Evolutionary conservation across 1,139 yeast genomes (phyloP).

Genomic region (Diutina neorugosa): DNA sequence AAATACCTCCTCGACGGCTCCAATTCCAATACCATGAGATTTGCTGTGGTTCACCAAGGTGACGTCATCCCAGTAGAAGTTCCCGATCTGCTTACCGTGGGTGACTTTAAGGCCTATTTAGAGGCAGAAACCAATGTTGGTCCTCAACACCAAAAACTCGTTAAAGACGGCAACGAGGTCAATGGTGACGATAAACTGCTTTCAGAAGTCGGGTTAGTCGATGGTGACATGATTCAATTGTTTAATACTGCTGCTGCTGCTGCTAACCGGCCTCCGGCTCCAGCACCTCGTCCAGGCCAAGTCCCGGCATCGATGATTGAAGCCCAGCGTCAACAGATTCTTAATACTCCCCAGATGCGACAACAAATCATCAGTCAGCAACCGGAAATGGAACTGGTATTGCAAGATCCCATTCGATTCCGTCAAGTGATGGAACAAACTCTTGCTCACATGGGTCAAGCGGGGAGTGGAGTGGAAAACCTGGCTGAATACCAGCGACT

Average conservation of each 20-base stretch:
- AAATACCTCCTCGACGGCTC: background rate
- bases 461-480: constrained; percentile 6
- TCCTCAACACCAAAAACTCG: constrained; percentile 33
- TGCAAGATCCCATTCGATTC: constrained; percentile 45
- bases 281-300: background rate
- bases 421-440: constrained; percentile 28
- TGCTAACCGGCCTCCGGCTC: background rate
- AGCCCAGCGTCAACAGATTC: constrained; percentile 33
- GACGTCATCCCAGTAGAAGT: constrained; percentile 38
- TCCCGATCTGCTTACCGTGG: constrained; percentile 49
- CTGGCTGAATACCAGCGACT: constrained; percentile 36
- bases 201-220: constrained; percentile 32
- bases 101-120: constrained; percentile 64
- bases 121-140: constrained; percentile 60
- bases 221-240: constrained; percentile 46
- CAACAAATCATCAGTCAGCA: constrained; percentile 21
- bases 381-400: constrained; percentile 30
- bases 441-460: constrained; percentile 11
- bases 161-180: constrained; percentile 34
- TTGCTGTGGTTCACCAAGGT: constrained; percentile 20
- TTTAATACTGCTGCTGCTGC: constrained; percentile 6
- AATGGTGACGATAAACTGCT: constrained; percentile 24
- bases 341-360: constrained; percentile 25
- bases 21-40: background rate
- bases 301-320: constrained; percentile 33